These are phyloP conservation scores for Neurospora africana DNA, from an alignment of 495 filamentous ascomycete genomes.

Conservation along the genomic window DNA sequence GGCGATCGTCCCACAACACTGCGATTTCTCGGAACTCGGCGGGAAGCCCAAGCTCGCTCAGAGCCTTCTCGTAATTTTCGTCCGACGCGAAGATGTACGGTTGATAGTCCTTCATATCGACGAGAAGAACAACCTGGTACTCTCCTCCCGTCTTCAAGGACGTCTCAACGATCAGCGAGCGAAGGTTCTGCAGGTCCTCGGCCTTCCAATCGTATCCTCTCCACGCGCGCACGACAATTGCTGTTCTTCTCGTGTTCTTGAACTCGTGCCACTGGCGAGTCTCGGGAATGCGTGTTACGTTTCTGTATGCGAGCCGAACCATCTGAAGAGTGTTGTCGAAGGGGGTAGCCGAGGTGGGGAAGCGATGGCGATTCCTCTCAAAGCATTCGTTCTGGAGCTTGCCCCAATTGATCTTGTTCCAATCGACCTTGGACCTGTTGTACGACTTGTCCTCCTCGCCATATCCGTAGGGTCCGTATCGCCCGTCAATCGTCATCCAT, in stretches of 20 bases:
- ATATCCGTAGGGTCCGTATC: constrained; percentile 24
- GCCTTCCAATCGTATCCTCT: constrained; percentile 31
- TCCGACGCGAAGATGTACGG: constrained; percentile 41
- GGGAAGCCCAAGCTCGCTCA: constrained; percentile 39
- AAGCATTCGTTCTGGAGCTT: constrained; percentile 62
- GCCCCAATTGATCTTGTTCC: constrained; percentile 61
- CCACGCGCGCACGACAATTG: constrained; percentile 33
- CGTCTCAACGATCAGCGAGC: constrained; percentile 47
- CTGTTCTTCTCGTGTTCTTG: constrained; percentile 20
- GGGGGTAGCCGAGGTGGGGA: constrained; percentile 14
- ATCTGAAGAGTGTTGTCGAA: constrained; percentile 15
- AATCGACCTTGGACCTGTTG: constrained; percentile 52
- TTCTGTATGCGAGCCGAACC: constrained; percentile 16
- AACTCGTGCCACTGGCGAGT: constrained; percentile 23
- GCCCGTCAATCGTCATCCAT: constrained; percentile 16
- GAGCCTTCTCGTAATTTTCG: constrained; percentile 37
- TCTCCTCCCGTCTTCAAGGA: constrained; percentile 44
- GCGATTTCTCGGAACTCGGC: constrained; percentile 45
- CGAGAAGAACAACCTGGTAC: constrained; percentile 48
- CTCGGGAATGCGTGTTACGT: constrained; percentile 14
- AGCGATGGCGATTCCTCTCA: constrained; percentile 56
- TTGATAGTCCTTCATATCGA: constrained; percentile 45
- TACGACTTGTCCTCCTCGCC: constrained; percentile 17
- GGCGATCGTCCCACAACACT: constrained; percentile 43
- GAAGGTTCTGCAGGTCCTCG: constrained; percentile 36